phyloP scores from a whole-genome alignment of 148 eudicot species.

The Arctostaphylos glauca region DNA sequence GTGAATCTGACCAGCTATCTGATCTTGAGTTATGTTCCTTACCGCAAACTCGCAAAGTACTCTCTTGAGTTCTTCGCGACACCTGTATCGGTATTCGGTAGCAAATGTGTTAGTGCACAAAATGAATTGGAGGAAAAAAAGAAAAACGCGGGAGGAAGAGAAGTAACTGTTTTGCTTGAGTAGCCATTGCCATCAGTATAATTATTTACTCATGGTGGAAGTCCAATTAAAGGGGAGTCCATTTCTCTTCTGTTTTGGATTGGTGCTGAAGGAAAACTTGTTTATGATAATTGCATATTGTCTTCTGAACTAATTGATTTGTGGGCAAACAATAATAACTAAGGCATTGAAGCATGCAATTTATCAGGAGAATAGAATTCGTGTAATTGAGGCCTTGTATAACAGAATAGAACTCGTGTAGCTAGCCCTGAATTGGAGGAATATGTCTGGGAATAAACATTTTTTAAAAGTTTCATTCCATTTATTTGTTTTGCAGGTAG shows the following conservation, averaged over 20 bases:
- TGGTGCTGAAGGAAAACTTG: neutral
- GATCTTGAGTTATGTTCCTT: neutral
- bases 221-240: neutral
- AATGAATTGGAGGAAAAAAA: neutral
- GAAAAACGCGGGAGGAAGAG: neutral
- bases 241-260: neutral
- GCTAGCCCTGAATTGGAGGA: neutral
- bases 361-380: neutral
- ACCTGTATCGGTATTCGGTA: neutral
- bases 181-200: neutral
- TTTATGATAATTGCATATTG: neutral
- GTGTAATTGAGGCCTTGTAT: neutral
- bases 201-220: neutral
- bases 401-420: neutral
- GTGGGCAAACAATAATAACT: neutral
- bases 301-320: neutral
- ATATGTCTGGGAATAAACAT: neutral
- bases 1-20: neutral
- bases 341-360: neutral
- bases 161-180: neutral
- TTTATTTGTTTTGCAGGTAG: slow-evolving; percentile 55
- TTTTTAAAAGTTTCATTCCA: neutral
- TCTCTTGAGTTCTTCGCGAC: neutral
- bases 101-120: neutral
- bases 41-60: neutral